Conservation (phyloP, 805 yeast genomes). For the Metahyphopichia silvanorum region DNA sequence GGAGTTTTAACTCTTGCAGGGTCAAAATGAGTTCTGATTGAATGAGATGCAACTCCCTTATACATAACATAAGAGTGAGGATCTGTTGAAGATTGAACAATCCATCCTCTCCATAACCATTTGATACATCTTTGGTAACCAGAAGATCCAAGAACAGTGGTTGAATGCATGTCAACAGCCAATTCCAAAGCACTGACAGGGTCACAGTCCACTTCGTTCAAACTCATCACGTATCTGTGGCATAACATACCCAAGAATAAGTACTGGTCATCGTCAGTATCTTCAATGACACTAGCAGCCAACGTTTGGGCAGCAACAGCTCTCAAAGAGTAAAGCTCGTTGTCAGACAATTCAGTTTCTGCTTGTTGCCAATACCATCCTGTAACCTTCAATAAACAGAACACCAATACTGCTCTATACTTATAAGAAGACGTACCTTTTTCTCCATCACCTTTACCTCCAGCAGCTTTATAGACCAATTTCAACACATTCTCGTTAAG, state of each 20-base stretch:
- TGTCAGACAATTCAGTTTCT: constrained; percentile 60
- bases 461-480: constrained; percentile 71
- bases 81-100: constrained; percentile 67
- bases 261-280: constrained; percentile 54
- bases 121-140: constrained; percentile 85
- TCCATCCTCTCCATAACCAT: constrained; percentile 96
- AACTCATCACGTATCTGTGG: constrained; percentile 65
- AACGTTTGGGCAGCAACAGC: constrained; percentile 70
- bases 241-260: constrained; percentile 74
- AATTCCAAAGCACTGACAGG: constrained; percentile 79
- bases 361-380: constrained; percentile 72
- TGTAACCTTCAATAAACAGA: constrained; percentile 70
- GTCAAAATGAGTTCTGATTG: constrained; percentile 62
- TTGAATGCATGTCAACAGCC: constrained; percentile 82
- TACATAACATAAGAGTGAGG: constrained; percentile 68
- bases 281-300: constrained; percentile 68
- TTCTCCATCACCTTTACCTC: constrained; percentile 65
- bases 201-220: constrained; percentile 56
- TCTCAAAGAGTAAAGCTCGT: constrained; percentile 56
- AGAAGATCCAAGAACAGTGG: constrained; percentile 69
- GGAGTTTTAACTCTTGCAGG: constrained; percentile 87
- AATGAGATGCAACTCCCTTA: constrained; percentile 53
- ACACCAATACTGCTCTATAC: constrained; percentile 66
- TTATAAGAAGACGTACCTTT: constrained; percentile 53
- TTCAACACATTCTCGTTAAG: constrained; percentile 56